Evolutionary conservation across 441 rosid genomes (phyloP).

Genomic region (Brassica hybrid): DNA sequence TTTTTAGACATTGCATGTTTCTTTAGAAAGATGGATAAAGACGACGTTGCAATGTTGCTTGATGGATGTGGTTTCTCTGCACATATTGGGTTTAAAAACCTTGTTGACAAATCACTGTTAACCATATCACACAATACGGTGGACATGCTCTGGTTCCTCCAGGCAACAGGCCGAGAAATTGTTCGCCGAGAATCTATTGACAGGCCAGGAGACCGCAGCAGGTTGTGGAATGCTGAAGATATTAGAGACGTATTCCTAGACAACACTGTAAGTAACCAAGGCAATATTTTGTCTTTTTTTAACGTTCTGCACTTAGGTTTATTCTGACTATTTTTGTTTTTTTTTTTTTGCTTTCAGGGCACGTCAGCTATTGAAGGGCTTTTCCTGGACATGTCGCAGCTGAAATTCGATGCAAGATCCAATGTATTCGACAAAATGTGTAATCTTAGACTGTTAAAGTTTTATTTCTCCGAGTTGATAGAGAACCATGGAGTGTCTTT

Average conservation of each 20-base stretch:
- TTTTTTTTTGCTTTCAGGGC: slow-evolving; percentile 35
- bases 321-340: too few relatives aligned
- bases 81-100: slow-evolving; percentile 34
- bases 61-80: slow-evolving; percentile 39
- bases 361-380: slow-evolving; percentile 40
- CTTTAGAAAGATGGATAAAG: slow-evolving; percentile 28
- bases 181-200: slow-evolving; percentile 36
- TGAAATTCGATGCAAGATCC: slow-evolving; percentile 11
- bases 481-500: background rate
- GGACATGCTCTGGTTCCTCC: slow-evolving; percentile 47
- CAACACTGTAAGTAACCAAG: slow-evolving; percentile 31
- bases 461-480: background rate
- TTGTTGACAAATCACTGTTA: slow-evolving; percentile 46
- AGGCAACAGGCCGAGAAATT: slow-evolving; percentile 45
- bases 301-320: background rate
- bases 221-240: slow-evolving; percentile 31
- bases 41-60: slow-evolving; percentile 24
- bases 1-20: too few relatives aligned
- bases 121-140: slow-evolving; percentile 18
- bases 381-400: slow-evolving; percentile 24
- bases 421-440: slow-evolving; percentile 31
- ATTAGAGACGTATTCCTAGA: background rate
- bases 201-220: slow-evolving; percentile 38
- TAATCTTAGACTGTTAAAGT: slow-evolving; percentile 35
- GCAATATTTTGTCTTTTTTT: background rate